These are phyloP conservation scores for Talaromyces amestolkiae DNA, from an alignment of 2,329 filamentous ascomycete species.

Conservation along the genomic window DNA sequence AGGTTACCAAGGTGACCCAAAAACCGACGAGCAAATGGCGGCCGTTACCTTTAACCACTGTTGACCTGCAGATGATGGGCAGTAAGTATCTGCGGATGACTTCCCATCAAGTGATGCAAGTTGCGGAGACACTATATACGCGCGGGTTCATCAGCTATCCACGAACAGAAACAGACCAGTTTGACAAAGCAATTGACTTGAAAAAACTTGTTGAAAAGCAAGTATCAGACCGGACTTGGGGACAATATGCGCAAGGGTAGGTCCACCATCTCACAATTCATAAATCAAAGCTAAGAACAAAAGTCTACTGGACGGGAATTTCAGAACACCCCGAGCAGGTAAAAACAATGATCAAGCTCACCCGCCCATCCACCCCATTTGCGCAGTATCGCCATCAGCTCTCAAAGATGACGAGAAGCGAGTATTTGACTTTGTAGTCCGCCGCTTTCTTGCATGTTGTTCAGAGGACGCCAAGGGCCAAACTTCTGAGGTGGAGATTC, in stretches of 20 bases:
- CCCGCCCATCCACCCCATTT: conserved; percentile 92
- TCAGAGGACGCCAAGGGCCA: conserved; percentile 89
- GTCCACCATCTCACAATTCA: conserved; percentile 5
- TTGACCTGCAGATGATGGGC: conserved; percentile 94
- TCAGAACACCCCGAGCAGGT: conserved; percentile 77
- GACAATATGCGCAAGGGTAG: conserved; percentile 68
- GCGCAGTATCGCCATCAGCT: conserved; percentile 65
- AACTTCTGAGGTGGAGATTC: conserved; percentile 78
- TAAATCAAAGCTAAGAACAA: not conserved
- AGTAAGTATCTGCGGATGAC: conserved; percentile 86
- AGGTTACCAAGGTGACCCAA: conserved; percentile 79
- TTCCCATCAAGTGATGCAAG: conserved; percentile 83
- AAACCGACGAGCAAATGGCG: conserved; percentile 94
- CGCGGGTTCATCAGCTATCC: conserved; percentile 97
- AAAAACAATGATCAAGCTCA: conserved; percentile 94
- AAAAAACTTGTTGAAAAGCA: conserved; percentile 79
- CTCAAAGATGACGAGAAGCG: conserved; percentile 67
- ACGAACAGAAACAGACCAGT: conserved; percentile 93
- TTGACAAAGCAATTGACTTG: conserved; percentile 85
- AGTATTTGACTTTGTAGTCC: conserved; percentile 88
- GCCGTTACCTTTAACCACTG: conserved; percentile 87
- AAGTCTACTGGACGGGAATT: conserved; percentile 68
- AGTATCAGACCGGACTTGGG: conserved; percentile 72
- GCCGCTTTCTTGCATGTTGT: conserved; percentile 91
- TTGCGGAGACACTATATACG: conserved; percentile 84